These are phyloP conservation scores for Gamsiella multidivaricata DNA, from an alignment of 192 early-diverging fungal genomes.

Conservation along the genomic window DNA sequence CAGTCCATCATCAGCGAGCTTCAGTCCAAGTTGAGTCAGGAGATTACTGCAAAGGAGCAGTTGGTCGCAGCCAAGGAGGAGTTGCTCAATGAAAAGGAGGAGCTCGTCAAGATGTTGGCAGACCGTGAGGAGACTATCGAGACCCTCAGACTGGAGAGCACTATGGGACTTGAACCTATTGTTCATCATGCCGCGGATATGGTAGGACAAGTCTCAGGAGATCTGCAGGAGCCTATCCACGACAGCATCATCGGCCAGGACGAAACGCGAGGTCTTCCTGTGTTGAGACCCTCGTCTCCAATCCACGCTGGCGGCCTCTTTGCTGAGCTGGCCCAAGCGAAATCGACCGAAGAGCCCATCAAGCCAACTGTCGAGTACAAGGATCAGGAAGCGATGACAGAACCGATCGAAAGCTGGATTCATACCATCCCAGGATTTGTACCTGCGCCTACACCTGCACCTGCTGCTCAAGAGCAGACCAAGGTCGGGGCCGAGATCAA, in stretches of 20 bases:
- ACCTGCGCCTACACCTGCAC: background rate
- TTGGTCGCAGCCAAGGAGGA: conserved; percentile 46
- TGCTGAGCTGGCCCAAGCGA: conserved; percentile 51
- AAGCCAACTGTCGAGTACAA: conserved; percentile 27
- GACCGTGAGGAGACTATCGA: conserved; percentile 70
- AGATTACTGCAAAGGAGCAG: conserved; percentile 59
- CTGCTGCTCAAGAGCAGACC: background rate
- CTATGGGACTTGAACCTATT: conserved; percentile 10
- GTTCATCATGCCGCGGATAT: background rate
- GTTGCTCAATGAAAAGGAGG: conserved; percentile 54
- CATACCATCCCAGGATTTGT: conserved; percentile 46
- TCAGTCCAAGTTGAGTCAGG: conserved; percentile 62
- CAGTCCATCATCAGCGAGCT: conserved; percentile 68
- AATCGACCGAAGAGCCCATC: conserved; percentile 7
- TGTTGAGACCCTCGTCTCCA: conserved; percentile 9
- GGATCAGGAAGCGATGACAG: conserved; percentile 47
- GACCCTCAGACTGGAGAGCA: conserved; percentile 55
- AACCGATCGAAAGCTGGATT: conserved; percentile 52
- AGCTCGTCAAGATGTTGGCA: conserved; percentile 62
- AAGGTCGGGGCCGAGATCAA: conserved; percentile 3
- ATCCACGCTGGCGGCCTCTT: conserved; percentile 35
- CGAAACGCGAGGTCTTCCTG: background rate
- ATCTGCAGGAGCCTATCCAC: background rate
- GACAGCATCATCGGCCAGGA: background rate
- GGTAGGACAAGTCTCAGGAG: background rate